These are phyloP conservation scores for Daedaleopsis nitida DNA, from an alignment of 768 basidiomycete genomes.

Conservation along the genomic window DNA sequence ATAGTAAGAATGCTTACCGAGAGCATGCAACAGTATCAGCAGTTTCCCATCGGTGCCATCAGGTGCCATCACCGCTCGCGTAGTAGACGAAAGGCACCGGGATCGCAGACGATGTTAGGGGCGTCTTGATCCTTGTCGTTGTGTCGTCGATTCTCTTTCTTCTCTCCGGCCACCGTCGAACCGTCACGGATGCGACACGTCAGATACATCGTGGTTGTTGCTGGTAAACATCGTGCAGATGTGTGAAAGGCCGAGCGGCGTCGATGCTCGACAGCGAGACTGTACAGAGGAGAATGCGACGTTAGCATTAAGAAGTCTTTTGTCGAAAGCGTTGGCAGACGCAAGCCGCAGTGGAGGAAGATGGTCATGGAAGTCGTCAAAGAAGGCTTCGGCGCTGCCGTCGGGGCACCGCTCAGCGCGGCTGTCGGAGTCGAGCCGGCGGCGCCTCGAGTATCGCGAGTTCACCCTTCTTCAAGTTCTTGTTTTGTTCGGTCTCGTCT, in stretches of 20 bases:
- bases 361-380: neutral
- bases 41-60: constrained; percentile 87
- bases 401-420: too few species aligned
- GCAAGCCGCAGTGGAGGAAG: neutral
- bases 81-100: constrained; percentile 68
- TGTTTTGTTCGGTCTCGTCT: neutral
- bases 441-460: too few species aligned
- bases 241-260: too few species aligned
- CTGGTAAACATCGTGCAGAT: too few species aligned
- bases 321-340: constrained; percentile 2
- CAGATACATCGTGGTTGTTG: too few species aligned
- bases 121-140: constrained; percentile 41
- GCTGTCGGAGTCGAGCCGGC: too few species aligned
- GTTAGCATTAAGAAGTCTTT: neutral
- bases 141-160: constrained; percentile 13
- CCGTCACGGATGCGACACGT: too few species aligned
- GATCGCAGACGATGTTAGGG: constrained; percentile 48
- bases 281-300: too few species aligned
- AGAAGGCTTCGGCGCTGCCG: neutral
- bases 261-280: too few species aligned
- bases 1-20: constrained; percentile 53
- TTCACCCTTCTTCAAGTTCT: too few species aligned
- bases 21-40: constrained; percentile 80
- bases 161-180: constrained; percentile 7
- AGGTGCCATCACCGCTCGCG: constrained; percentile 79